Evolutionary conservation across 805 yeast species (phyloP).

Genomic region (Osmozyma mogii): DNA sequence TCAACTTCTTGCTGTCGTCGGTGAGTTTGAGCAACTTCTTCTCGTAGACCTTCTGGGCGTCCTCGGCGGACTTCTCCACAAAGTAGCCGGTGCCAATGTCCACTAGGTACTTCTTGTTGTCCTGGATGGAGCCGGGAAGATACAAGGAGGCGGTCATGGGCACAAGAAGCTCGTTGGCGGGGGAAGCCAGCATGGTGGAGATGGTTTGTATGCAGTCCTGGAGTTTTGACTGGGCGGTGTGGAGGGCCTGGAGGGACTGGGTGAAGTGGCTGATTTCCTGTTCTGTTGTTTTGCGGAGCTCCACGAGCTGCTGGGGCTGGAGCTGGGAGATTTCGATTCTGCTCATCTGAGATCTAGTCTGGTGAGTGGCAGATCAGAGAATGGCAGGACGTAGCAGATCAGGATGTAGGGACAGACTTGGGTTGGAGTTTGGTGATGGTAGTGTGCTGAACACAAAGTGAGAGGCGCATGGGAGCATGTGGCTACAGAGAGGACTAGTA

Average conservation of each 20-base stretch:
- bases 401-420: no score
- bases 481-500: no score
- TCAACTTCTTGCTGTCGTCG: conserved; percentile 66
- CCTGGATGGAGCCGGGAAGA: conserved; percentile 72
- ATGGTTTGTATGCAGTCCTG: conserved; percentile 73
- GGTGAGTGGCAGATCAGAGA: no score
- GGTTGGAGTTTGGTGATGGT: no score
- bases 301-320: conserved; percentile 76
- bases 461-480: no score
- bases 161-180: conserved; percentile 52
- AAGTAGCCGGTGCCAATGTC: conserved; percentile 96
- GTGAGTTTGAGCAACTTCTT: conserved; percentile 65
- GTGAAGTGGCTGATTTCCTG: conserved; percentile 82
- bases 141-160: conserved; percentile 87
- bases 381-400: no score
- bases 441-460: no score
- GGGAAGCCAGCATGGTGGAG: conserved; percentile 38
- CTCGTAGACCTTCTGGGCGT: conserved; percentile 65
- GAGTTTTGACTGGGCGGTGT: conserved; percentile 75
- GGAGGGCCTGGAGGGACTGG: conserved; percentile 74
- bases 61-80: conserved; percentile 66
- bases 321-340: conserved; percentile 58
- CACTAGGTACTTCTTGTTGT: conserved; percentile 66
- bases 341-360: no score
- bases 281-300: conserved; percentile 75